Evolutionary conservation across 352 stramenopile species (phyloP).

Genomic region (Pythium pectinolyticum): DNA sequence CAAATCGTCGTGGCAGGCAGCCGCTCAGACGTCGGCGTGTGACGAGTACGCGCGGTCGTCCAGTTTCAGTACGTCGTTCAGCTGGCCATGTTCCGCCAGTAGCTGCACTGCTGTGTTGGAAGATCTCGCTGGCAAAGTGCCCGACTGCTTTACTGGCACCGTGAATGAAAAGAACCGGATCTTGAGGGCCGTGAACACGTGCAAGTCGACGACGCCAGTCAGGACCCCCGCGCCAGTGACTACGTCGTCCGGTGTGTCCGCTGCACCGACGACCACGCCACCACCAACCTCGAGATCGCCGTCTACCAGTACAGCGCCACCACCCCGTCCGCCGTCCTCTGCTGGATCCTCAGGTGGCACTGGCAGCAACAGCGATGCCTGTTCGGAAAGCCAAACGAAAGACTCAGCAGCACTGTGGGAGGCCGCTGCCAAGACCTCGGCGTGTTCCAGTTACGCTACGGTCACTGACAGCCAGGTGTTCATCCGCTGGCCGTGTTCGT

Average conservation of each 20-base stretch:
- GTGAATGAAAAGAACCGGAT: conserved; percentile 15
- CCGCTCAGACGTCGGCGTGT: conserved; percentile 8
- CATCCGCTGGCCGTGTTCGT: neutral
- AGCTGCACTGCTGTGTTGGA: conserved; percentile 17
- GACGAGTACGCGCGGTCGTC: conserved; percentile 1
- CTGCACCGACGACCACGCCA: too few species aligned
- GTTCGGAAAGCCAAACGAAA: too few species aligned
- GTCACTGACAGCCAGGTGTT: neutral
- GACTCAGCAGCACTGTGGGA: neutral
- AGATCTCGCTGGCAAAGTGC: conserved; percentile 17
- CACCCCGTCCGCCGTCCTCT: too few species aligned
- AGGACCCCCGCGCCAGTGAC: too few species aligned
- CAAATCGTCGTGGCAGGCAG: conserved; percentile 10
- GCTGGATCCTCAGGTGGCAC: too few species aligned
- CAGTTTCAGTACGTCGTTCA: conserved; percentile 14
- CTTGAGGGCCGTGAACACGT: conserved; percentile 13
- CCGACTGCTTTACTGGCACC: conserved; percentile 5
- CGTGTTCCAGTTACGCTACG: conserved; percentile 1
- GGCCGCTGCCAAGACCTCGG: neutral
- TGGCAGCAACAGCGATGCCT: too few species aligned
- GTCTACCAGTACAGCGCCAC: too few species aligned
- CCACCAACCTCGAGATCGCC: too few species aligned
- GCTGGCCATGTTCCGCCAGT: conserved; percentile 19
- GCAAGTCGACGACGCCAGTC: conserved; percentile 12
- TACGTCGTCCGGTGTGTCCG: too few species aligned